These are phyloP conservation scores for Myxozyma monticola DNA, from an alignment of 805 yeast species.

Conservation along the genomic window DNA sequence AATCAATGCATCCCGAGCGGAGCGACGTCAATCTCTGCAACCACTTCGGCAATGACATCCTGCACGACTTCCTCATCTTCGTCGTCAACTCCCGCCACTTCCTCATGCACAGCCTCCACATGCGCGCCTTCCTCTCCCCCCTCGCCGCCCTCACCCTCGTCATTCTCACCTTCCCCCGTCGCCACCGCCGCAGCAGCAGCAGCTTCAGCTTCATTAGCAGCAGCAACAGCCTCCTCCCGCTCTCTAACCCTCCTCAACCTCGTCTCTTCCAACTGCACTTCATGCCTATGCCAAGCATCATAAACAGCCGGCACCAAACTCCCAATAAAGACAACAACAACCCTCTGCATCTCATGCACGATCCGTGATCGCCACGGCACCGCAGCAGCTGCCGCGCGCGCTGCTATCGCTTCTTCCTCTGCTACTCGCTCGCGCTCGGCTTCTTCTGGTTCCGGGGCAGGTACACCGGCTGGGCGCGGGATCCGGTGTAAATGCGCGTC, in stretches of 20 bases:
- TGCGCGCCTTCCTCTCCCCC: slow-evolving; percentile 8
- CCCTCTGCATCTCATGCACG: slow-evolving; percentile 14
- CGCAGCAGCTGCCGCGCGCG: not conserved
- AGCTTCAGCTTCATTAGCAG: slow-evolving; percentile 2
- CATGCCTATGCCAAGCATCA: slow-evolving; percentile 31
- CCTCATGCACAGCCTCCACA: slow-evolving; percentile 2
- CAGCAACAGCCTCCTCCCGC: slow-evolving; percentile 1
- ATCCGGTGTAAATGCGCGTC: too few species aligned
- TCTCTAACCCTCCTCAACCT: slow-evolving; percentile 6
- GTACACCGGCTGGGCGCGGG: too few species aligned
- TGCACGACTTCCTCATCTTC: not conserved
- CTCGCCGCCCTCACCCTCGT: slow-evolving; percentile 2
- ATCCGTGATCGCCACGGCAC: slow-evolving; percentile 1
- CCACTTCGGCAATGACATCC: too few species aligned
- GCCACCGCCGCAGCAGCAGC: too few species aligned
- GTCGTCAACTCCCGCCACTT: not conserved
- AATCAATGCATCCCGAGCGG: too few species aligned
- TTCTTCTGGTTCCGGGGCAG: too few species aligned
- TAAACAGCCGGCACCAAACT: slow-evolving; percentile 31
- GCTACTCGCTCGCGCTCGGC: too few species aligned
- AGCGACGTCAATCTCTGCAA: too few species aligned
- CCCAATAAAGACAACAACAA: slow-evolving; percentile 26
- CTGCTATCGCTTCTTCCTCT: not conserved
- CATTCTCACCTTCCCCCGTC: slow-evolving; percentile 2
- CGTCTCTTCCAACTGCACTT: slow-evolving; percentile 12